Base-by-base conservation (phyloP, 495 filamentous ascomycete genomes). In the Xylaria scruposa region DNA sequence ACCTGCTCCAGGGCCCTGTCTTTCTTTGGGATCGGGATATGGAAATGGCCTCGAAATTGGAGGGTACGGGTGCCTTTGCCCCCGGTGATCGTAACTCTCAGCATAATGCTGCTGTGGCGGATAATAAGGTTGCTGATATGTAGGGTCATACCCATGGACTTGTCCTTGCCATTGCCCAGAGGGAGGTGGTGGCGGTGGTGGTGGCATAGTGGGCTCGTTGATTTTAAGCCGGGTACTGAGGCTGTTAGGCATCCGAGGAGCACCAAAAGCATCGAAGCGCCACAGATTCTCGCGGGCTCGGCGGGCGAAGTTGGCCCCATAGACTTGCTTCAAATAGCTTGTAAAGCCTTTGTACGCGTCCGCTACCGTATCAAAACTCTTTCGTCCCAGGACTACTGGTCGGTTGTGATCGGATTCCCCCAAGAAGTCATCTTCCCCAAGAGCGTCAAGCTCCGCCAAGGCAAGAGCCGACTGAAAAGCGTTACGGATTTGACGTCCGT, bases 381-480 rank as follows among this genome's bases (percentile, higher is more conserved):
- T 49, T 65, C 42, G 47, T 42, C 62, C 62, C 8, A 65, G 26
- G 13, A 24, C 26, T 17, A 65, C 26, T 4, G 62, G 62, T 6
- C 26, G 24, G 17, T 49, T 49, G 26, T 65, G 21, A 4, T 65
- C 26, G 12, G 26, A 47, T 19, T 65, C 62, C 26, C n/a, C 8
- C 62, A 49, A 19, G 17, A 49, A 31, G 17, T 65, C 62, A 26
- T 49, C 42, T 17, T 24, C 21, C 24, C 64, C 64, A 3, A 36
- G 24, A n/a, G 64, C 64, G 33, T 72, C 59, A 12, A 68, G 71
- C 42, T 78, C 75, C 12, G 80, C 76, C 2, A 81, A 70, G 1
- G 78, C 70, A n/a, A 78, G 72, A 1, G 78, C 77, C 0, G 78
- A 79, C 60, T 81, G 79, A 66, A 76, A 81, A 3, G 79, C 79